Conservation (phyloP, 208 protist species). For the Acanthamoeba lenticulata region DNA sequence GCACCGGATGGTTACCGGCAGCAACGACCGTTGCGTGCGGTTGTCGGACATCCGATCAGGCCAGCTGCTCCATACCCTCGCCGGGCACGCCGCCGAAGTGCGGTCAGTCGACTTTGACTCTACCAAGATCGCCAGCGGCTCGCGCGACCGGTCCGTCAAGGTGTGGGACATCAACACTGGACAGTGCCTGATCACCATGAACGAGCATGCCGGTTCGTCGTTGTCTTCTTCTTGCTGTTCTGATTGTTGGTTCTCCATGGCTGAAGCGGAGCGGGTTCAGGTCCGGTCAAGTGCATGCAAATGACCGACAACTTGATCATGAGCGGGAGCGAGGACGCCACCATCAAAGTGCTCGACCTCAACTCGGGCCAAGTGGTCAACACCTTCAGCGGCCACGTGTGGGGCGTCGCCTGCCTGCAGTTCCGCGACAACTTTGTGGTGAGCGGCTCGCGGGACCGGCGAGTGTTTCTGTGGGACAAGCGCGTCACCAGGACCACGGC, state of each 20-base stretch:
- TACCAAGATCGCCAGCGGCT: background rate
- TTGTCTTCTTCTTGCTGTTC: no score
- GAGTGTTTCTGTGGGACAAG: constrained; percentile 17
- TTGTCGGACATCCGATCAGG: background rate
- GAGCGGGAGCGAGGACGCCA: constrained; percentile 27
- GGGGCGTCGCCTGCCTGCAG: constrained; percentile 14
- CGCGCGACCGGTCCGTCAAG: background rate
- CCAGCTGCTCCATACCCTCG: background rate
- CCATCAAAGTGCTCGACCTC: constrained; percentile 19
- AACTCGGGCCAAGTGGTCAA: constrained; percentile 33
- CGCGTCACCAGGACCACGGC: background rate
- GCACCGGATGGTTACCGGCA: background rate
- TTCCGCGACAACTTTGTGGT: constrained; percentile 40
- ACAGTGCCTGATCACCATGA: background rate
- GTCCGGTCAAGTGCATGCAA: constrained; percentile 50
- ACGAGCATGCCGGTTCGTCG: background rate
- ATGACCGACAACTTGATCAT: constrained; percentile 49
- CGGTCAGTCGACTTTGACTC: background rate
- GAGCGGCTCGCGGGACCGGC: background rate
- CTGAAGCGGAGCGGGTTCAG: no score
- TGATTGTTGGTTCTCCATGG: no score
- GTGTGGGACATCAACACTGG: constrained; percentile 33
- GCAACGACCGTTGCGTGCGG: background rate
- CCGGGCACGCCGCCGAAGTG: constrained; percentile 11
- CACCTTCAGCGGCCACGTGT: background rate